Base-by-base conservation (phyloP, 352 stramenopile species). In the Globisporangium rhizosaccharum region DNA sequence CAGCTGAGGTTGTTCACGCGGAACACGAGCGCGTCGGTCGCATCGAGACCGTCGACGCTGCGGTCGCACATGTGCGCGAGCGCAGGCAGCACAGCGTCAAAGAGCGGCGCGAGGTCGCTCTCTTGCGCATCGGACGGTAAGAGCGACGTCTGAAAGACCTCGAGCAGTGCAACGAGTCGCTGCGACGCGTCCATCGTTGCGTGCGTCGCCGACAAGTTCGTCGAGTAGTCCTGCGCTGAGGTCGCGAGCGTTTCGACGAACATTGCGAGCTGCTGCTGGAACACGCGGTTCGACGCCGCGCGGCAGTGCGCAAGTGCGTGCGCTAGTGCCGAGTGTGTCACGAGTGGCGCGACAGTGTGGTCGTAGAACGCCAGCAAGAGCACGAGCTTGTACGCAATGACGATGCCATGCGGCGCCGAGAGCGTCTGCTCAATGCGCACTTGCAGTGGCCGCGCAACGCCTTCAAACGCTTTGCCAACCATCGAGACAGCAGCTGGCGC, bases 1-100 rank as follows among this genome's bases (percentile, higher is more conserved):
- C 80, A 88, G 53, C 73, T 87, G n/a, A 89, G 63, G 56, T 90
- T 88, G 62, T 92, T 89, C 55, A 88, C 66, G 6, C 72, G 72
- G 56, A 92, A 88, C 26, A 92, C 72, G 42, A 87, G 62, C 15
- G 76, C 75, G 33, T 92, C 80, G 14, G 73, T 62, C 0, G 70
- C 46, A 26, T 80, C 72, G 8, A 84, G 50, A 2, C 51, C 52
- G 12, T 63, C 53, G 26, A 85, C 66, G 26, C 67, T 79, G 25
- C 75, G 71, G 17, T 74, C 65, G 57, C 72, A 88, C 72, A 87
- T 78, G 36, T 71, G 68, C 44, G 73, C 61, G 2, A 89, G 28
- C 3, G 81, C 76, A 2, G 75, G 57, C n/a, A 87, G 44, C 1
- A 89, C 37, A 0, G 61, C 62, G 17, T 89, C 73, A 25, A 88